Evolutionary conservation across 768 basidiomycete genomes (phyloP), one percentile per base, ranked within the genome.

Genomic region (Psilocybe tampanensis): DNA sequence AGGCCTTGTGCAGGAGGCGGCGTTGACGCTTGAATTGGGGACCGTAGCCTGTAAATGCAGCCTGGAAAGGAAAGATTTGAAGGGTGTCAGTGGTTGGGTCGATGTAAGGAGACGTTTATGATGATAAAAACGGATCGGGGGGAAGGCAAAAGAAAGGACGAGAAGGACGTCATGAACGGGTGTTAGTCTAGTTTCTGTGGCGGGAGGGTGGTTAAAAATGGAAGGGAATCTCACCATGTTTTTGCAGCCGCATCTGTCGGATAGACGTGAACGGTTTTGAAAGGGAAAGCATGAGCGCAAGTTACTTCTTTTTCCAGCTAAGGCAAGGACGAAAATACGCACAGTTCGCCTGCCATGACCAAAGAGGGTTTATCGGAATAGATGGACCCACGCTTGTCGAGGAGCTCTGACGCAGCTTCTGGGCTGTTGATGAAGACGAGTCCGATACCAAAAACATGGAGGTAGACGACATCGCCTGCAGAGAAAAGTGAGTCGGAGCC

Each of bases 321-420:
- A n/a, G n/a, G n/a, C 13, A 42, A 36, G 22, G 22, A 44, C 17
- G 32, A 39, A 44, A 24, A 15, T 22, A 83, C 86, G 65, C 64
- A 90, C 81, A 90, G 74, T 50, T 92, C 88, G 21, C 86, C 84
- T 13, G 73, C 75, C 90, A 92, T 91, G 43, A 87, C 76, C 21
- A 90, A 73, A 22, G 74, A 72, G 0, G 88, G 88, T 68, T 87
- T 89, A 72, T 91, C 90, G 8, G 89, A 86, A 68, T 91, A 92
- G 24, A 90, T 85, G 8, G 80, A 73, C 7, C 89, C 87, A 26
- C 83, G 80, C 65, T 83, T 87, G 54, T 92, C 89, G 60, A 93
- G 72, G 54, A 93, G 70, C 33, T 90, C 89, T 36, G 76, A 74
- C 0, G 79, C 81, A 0, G 78, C 84, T 34, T 86, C 79, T 7